Evolutionary conservation across 176 grass and related monocot species (phyloP).

Genomic region (Carex parvula): DNA sequence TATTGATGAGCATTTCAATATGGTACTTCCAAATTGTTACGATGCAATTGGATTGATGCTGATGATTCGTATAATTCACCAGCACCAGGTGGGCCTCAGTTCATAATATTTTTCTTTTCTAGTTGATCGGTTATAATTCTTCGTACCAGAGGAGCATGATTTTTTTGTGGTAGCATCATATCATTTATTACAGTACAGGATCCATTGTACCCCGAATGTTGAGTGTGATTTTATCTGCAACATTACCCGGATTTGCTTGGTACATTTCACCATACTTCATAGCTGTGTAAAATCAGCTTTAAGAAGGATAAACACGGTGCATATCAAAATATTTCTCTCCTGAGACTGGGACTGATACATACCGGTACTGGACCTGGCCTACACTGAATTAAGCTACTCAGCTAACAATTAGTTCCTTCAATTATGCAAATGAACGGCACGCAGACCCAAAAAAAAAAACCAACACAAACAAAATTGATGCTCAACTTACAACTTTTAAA

Average conservation of each 20-base stretch:
- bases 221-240: neutral
- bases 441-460: neutral
- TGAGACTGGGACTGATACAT: neutral
- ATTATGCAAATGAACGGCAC: neutral
- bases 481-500: neutral
- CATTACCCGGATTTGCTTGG: neutral
- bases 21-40: constrained; percentile 79
- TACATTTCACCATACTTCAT: neutral
- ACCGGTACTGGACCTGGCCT: neutral
- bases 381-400: neutral
- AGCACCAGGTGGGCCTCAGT: constrained; percentile 70
- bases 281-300: neutral
- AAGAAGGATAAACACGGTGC: neutral
- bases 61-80: constrained; percentile 98
- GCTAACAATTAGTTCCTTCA: neutral
- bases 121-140: constrained; percentile 4
- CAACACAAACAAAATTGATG: neutral
- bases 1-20: constrained; percentile 92
- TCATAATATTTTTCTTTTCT: neutral
- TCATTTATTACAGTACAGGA: constrained; percentile 4
- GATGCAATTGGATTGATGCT: constrained; percentile 98
- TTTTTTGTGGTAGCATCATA: constrained; percentile 9
- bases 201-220: neutral
- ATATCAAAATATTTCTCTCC: neutral
- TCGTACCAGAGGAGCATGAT: neutral